Conservation (phyloP, 2,329 filamentous ascomycete genomes). For the Fusarium sp. region DNA sequence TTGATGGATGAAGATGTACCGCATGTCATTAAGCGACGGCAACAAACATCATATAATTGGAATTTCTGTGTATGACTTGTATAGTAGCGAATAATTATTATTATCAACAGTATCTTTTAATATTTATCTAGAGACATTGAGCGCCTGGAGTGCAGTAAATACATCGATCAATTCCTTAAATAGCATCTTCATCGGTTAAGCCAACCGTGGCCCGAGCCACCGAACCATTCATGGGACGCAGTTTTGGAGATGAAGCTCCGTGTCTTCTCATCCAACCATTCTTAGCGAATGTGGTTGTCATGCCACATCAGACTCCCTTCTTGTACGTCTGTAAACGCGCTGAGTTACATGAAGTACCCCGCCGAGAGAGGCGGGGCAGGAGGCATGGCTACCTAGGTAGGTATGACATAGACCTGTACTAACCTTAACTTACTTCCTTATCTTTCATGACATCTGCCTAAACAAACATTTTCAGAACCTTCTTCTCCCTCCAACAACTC, state of each 20-base stretch:
- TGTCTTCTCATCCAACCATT: neutral
- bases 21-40: too few relatives aligned
- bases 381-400: neutral
- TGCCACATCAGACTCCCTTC: neutral
- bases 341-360: conserved; percentile 2
- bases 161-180: too few relatives aligned
- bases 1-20: conserved; percentile 21
- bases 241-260: neutral
- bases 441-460: too few relatives aligned
- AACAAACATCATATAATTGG: too few relatives aligned
- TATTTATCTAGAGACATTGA: too few relatives aligned
- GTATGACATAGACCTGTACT: neutral
- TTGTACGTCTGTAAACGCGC: neutral
- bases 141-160: too few relatives aligned
- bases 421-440: neutral
- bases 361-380: conserved; percentile 13
- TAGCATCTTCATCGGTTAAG: too few relatives aligned
- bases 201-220: too few relatives aligned
- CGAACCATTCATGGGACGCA: too few relatives aligned
- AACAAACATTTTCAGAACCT: neutral
- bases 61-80: too few relatives aligned
- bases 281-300: neutral
- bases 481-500: neutral
- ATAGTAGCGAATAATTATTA: too few relatives aligned
- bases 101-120: too few relatives aligned